Evolutionary conservation across 2,329 filamentous ascomycete species (phyloP), one percentile per base, ranked within the genome.

Genomic region (Simplicillium sp.): DNA sequence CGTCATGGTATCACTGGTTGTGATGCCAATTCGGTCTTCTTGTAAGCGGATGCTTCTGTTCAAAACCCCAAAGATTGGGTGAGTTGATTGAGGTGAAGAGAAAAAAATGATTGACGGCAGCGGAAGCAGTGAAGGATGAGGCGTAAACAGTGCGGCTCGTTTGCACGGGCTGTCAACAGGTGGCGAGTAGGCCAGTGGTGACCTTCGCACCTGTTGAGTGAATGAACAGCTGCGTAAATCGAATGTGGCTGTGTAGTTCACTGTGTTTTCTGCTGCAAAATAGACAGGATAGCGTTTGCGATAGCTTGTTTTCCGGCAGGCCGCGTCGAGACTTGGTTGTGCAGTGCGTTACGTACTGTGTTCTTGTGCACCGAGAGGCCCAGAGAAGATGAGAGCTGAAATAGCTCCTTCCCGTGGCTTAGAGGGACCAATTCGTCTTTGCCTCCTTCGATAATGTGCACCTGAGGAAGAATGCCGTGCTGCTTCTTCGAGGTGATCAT

Each of bases 351-450:
- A 7, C 54, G 54, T 29, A 77, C 62, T 20, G 59, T 60, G 39
- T 58, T 61, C 46, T 60, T 67, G 46, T 66, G 60, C 14, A 70
- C 67, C 11, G 57, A 55, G 14, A 80, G 43, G 1, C 65, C 64
- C 16, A 77, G 54, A 15, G 71, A 63, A 42, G 56, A 44, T 48
- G 74, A 79, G 40, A 66, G 62, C 43, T 63, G 56, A 39, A 67
- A 58, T 7, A 80, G 58, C 37, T 58, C 52, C 29, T 64, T 55
- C 11, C 65, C 68, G 41, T 79, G 73, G 35, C 67, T 61, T 17
- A 60, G 56, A 1, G 75, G 76, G 1, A 80, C 76, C 14, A 80
- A 54, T 53, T 80, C 76, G 47, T 80, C 76, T 44, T 66, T 74
- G 3, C 66, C 74, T 17, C 73, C 75, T 53, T 77, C 67, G 6